Evolutionary conservation across 2,329 filamentous ascomycete genomes (phyloP), one percentile per base, ranked within the genome.

Genomic region (Cryphonectria parasitica): DNA sequence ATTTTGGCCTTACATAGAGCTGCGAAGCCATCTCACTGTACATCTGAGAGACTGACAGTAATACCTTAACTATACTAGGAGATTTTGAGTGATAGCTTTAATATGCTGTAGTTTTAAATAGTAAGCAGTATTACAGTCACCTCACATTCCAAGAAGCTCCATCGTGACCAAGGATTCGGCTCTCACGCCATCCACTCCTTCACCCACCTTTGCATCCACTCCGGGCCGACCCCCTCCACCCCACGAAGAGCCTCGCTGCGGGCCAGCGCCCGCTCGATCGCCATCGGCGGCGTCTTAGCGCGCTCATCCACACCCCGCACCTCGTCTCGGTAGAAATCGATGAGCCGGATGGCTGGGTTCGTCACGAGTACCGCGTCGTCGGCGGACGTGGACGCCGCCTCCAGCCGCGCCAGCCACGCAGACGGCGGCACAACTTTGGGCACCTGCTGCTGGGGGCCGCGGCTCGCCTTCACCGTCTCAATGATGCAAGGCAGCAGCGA

Each of bases 151-250:
- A n/a, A n/a, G n/a, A n/a, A n/a, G n/a, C n/a, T n/a, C n/a, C n/a
- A n/a, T n/a, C n/a, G n/a, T n/a, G n/a, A n/a, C n/a, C n/a, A n/a
- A n/a, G n/a, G n/a, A n/a, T n/a, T n/a, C n/a, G n/a, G n/a, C n/a
- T n/a, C n/a, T 66, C 58, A 64, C 22, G 64, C 36, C 31, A 74
- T 52, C 81, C 78, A 82, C 68, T 81, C 77, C 0, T 71, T 52
- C 36, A 81, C 71, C 80, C 80, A 82, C 68, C 77, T 78, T 7
- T 67, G 63, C 72, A 82, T 75, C 80, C 77, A 82, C 31, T 77
- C 74, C 1, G 65, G 13, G 28, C 73, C 76, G 1, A 82, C 73
- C 2, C 75, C 73, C 11, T 74, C 64, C 65, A 81, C 69, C 1
- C 66, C 54, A 22, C 74, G 72, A 34, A 82, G 67, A 5, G 74